Evolutionary conservation across 257 asterid species (phyloP).

Genomic region (Prunella vulgaris): DNA sequence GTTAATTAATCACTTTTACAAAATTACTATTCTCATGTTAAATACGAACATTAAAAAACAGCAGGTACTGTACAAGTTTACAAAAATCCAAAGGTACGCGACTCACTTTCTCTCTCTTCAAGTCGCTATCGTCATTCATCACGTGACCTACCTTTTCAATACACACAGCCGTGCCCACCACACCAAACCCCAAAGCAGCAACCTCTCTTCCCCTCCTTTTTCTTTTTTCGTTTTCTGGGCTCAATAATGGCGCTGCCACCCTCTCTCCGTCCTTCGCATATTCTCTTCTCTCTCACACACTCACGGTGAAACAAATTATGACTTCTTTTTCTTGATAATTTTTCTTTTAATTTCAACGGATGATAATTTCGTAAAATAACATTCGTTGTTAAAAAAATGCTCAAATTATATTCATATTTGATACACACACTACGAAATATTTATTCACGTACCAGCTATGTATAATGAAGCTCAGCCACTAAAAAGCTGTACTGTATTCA

Average conservation of each 20-base stretch:
- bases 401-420: too few species aligned
- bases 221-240: not conserved
- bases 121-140: conserved; percentile 42
- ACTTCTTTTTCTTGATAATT: too few species aligned
- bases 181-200: conserved; percentile 36
- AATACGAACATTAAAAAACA: too few species aligned
- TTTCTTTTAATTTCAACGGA: too few species aligned
- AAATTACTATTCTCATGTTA: not conserved
- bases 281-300: conserved; percentile 33
- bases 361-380: too few species aligned
- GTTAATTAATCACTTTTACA: too few species aligned
- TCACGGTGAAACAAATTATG: not conserved
- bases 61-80: too few species aligned
- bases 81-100: not conserved
- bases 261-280: conserved; percentile 34
- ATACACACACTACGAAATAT: too few species aligned
- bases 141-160: conserved; percentile 64
- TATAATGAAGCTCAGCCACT: conserved; percentile 2
- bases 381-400: too few species aligned
- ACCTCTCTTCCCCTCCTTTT: not conserved
- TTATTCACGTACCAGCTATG: not conserved
- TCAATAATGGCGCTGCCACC: conserved; percentile 26
- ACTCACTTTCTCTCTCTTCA: not conserved
- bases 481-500: not conserved
- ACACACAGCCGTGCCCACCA: conserved; percentile 29